Evolutionary conservation across 305 asterid species (phyloP).

Genomic region (Fraxinus sp.): DNA sequence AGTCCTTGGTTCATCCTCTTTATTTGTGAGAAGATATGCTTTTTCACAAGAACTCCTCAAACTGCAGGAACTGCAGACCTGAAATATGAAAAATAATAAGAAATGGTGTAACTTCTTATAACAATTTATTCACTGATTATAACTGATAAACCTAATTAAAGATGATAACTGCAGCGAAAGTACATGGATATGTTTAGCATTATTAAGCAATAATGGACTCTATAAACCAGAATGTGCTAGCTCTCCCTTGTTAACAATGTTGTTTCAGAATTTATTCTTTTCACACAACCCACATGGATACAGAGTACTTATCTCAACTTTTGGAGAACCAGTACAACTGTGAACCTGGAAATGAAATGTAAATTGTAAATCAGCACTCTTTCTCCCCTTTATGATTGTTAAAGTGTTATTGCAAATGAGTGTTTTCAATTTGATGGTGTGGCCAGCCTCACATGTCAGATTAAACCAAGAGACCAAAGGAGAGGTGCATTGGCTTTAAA

Average conservation of each 20-base stretch:
- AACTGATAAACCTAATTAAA: background rate
- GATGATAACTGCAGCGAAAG: background rate
- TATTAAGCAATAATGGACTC: conserved; percentile 6
- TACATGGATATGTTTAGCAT: background rate
- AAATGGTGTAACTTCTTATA: background rate
- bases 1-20: conserved; percentile 92
- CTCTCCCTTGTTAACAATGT: background rate
- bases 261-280: background rate
- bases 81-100: conserved; percentile 32
- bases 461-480: background rate
- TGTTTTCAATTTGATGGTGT: background rate
- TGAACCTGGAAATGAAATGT: background rate
- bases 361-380: background rate
- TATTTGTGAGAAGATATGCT: conserved; percentile 82
- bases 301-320: background rate
- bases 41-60: conserved; percentile 84
- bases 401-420: background rate
- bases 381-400: background rate
- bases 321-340: background rate
- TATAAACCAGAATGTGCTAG: background rate
- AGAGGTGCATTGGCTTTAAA: background rate
- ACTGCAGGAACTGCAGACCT: conserved; percentile 97
- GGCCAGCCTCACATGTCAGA: background rate
- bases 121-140: background rate
- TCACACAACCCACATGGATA: background rate